Conservation (phyloP, 805 yeast species). For the Suhomyces sp. region DNA sequence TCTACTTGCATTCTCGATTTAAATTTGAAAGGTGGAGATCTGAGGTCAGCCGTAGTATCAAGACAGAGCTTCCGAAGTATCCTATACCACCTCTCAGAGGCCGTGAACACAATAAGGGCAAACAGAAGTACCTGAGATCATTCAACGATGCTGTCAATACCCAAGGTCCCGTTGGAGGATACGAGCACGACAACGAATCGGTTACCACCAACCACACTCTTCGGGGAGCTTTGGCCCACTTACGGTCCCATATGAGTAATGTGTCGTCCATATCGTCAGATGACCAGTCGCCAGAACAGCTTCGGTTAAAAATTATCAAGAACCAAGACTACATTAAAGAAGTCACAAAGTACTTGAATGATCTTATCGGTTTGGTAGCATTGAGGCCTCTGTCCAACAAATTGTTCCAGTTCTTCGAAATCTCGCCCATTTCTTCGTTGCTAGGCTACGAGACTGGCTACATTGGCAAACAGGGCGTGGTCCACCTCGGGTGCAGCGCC, state of each 20-base stretch:
- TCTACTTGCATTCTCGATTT: constrained; percentile 66
- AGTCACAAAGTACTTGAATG: constrained; percentile 66
- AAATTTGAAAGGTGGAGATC: constrained; percentile 45
- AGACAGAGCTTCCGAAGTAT: constrained; percentile 44
- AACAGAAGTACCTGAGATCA: neutral
- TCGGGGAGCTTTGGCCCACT: constrained; percentile 24
- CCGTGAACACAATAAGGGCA: neutral
- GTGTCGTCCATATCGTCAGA: constrained; percentile 20
- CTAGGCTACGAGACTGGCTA: constrained; percentile 77
- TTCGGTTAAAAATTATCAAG: constrained; percentile 20
- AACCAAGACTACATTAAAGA: constrained; percentile 42
- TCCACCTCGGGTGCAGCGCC: constrained; percentile 79
- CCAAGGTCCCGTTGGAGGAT: neutral
- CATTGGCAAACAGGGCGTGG: constrained; percentile 85
- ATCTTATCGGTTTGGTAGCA: constrained; percentile 55
- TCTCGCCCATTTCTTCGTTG: constrained; percentile 83
- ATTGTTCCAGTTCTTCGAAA: constrained; percentile 81
- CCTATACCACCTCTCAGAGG: constrained; percentile 40
- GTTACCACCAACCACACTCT: constrained; percentile 14
- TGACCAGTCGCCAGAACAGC: constrained; percentile 30
- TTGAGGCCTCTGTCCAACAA: constrained; percentile 80
- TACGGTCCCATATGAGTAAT: constrained; percentile 31
- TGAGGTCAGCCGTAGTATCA: constrained; percentile 30
- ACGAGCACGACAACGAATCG: constrained; percentile 19
- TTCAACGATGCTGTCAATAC: neutral